phyloP scores from a whole-genome alignment of 331 rosid species.

The Spiraea crenata region DNA sequence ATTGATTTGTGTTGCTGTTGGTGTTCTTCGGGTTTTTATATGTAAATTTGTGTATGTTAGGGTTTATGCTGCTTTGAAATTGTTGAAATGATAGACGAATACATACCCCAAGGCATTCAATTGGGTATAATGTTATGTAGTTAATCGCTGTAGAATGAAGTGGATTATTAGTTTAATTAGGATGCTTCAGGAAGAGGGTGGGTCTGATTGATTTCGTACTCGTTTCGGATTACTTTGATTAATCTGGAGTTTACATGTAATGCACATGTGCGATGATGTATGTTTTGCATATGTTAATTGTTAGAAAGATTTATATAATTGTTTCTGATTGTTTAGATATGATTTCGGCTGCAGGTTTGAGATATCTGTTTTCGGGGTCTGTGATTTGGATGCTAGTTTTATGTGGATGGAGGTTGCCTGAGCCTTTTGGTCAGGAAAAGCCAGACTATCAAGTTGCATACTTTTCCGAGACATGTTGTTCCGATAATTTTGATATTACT shows the following conservation, averaged over 20 bases:
- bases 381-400: neutral
- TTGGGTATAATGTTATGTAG: neutral
- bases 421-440: neutral
- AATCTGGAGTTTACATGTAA: neutral
- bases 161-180: neutral
- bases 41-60: neutral
- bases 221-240: neutral
- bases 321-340: neutral
- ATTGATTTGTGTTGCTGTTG: neutral
- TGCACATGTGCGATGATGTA: neutral
- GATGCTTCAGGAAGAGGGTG: neutral
- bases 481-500: neutral
- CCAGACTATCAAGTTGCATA: neutral
- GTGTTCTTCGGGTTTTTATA: neutral
- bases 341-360: slow-evolving; percentile 19
- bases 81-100: neutral
- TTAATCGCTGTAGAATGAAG: neutral
- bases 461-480: neutral
- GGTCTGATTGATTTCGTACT: neutral
- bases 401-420: neutral
- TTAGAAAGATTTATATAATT: neutral
- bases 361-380: neutral
- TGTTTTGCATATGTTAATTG: neutral
- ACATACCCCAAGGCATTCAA: neutral
- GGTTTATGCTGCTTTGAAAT: neutral